These are phyloP conservation scores for Breynia disticha DNA, from an alignment of 441 rosid species.

Conservation along the genomic window DNA sequence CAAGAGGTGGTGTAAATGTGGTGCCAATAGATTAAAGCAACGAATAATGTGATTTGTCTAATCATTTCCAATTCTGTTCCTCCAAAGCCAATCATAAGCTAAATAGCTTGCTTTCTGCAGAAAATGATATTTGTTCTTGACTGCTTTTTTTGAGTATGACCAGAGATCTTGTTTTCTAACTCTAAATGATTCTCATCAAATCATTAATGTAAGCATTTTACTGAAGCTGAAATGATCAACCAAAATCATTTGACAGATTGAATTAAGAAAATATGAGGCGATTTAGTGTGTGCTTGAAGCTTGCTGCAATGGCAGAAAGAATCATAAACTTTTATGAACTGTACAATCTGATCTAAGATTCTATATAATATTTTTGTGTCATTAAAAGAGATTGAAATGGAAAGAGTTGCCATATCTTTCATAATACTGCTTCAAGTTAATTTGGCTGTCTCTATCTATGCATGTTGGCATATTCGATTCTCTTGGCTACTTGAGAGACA, in stretches of 20 bases:
- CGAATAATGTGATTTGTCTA: too few species aligned
- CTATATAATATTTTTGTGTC: conserved; percentile 1
- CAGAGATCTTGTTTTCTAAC: conserved; percentile 12
- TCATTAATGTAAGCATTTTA: not conserved
- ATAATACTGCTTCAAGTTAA: not conserved
- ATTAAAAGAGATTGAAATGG: conserved; percentile 15
- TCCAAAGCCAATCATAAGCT: conserved; percentile 30
- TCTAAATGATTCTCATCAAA: conserved; percentile 13
- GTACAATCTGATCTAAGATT: conserved; percentile 1
- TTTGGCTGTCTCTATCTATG: too few species aligned
- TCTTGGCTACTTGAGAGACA: too few species aligned
- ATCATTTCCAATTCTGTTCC: too few species aligned
- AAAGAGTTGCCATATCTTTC: conserved; percentile 11
- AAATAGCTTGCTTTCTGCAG: conserved; percentile 24
- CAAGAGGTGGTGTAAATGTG: too few species aligned
- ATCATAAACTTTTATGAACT: conserved; percentile 19
- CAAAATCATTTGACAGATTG: too few species aligned
- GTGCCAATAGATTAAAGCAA: too few species aligned
- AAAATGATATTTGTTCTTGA: conserved; percentile 29
- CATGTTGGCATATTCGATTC: too few species aligned
- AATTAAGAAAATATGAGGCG: not conserved
- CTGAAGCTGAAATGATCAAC: too few species aligned
- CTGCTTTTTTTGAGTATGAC: conserved; percentile 24
- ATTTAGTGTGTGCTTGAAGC: conserved; percentile 30
- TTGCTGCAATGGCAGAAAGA: conserved; percentile 16